Base-by-base conservation (phyloP, 257 asterid species). In the Verbascum thapsus region DNA sequence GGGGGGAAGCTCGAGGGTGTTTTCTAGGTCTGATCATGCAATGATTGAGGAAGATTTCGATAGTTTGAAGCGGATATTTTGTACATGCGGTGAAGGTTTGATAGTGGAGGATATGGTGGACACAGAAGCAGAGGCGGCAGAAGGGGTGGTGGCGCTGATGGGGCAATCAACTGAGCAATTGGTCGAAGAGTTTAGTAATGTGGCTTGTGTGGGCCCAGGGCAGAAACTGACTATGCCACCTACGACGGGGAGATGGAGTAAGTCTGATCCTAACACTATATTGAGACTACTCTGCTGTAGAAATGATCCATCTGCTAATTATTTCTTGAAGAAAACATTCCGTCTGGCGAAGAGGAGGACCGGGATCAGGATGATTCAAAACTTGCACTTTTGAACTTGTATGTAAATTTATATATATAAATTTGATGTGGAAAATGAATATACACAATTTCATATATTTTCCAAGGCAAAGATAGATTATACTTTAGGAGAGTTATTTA, bases 221-320 rank as follows among this genome's bases (percentile, higher is more conserved):
- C 89, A 74, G 19, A 88, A 82, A 56, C 61, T 85, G 39, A 88
- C 87, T 0, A 79, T 91, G 89, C 95, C 95, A 1, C 96, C 91
- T 2, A 88, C 94, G 1, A 90, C 96, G 0, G 96, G 98, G 41
- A 76, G 78, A 32, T 91, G 96, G 98, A 74, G 75, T 39, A 74
- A 91, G 63, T 65, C 95, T 1, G 98, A 91, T 61, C 86, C 98
- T 1, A 88, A 88, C 32, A 91, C 98, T 0, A 80, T 91, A 11
- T 62, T 91, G 68, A 79, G 98, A 65, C 94, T 91, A 20, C 72
- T 91, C 0, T 88, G 98, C 54, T 70, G 85, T 45, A 72, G 98
- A 55, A 85, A 91, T 47, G 98, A 91, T 65, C 73, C 70, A 7
- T 76, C 64, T 0, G 95, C 94, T 2, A 91, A 84, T 50, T 38